Base-by-base conservation (phyloP, 2,329 filamentous ascomycete species). In the Thelonectria blattea region DNA sequence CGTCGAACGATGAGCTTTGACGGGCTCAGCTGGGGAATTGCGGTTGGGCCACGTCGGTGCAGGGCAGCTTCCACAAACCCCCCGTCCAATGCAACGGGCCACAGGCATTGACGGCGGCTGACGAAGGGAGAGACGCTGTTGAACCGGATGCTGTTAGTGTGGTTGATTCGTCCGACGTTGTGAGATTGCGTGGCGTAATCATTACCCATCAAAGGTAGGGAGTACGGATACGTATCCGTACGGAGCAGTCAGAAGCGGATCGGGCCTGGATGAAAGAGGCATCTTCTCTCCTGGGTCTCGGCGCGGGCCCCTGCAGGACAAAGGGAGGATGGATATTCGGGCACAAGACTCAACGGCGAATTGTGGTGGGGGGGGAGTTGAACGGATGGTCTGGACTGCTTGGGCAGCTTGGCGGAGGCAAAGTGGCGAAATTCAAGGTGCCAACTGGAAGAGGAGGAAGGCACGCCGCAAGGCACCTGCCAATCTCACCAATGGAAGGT, bases 21-120 rank as follows among this genome's bases (percentile, higher is more conserved):
- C 55, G 49, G 58, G 34, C 51, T 61, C 58, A 52, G 50, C 59
- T 58, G 49, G 42, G 49, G 53, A 56, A 41, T 32, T 60, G 60
- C 63, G 53, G 63, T 68, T 68, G 67, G 67, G 42, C 65, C 61
- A 66, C 66, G 66, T 69, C 56, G 66, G 63, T 66, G 63, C 58
- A 66, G 51, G 64, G 55, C 49, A 30, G 27, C 27, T 52, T 52
- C 55, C 46, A 54, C 20, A 58, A 39, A 51, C 54, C 67, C 54
- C 67, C 64, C 18, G 11, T 37, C 58, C 67, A 50, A 55, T 58
- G 45, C 52, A 42, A 63, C 58, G 55, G 47, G 43, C 52, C 56
- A 56, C 27, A 30, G 27, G 27, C 27, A 30, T 30, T 30, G 27
- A 9, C 27, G 27, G 27, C 27, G 27, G 27, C 27, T 30, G 27